Percentiles rank a stretch among this genome's conserved stretches.
Evolutionary conservation across 176 grass and related monocot genomes (phyloP).

Genomic region (Avena insularis): DNA sequence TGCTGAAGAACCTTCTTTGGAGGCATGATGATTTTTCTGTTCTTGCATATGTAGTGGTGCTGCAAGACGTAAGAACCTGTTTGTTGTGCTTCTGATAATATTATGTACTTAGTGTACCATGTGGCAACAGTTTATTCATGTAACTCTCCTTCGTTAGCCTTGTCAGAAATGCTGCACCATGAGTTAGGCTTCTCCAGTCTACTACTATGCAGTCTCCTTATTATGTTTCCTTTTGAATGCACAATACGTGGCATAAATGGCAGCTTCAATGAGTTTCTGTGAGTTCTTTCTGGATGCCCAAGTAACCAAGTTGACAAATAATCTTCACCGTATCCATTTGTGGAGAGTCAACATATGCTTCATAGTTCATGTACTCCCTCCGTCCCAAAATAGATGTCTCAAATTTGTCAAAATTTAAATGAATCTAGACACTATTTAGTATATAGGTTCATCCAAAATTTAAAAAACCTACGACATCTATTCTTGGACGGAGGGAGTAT

Average conservation of each 20-base stretch:
- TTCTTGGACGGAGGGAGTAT: too few relatives aligned
- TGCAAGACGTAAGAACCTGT: conserved; percentile 28
- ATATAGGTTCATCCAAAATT: too few relatives aligned
- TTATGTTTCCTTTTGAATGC: neutral
- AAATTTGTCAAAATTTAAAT: too few relatives aligned
- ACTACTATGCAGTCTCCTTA: neutral
- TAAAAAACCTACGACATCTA: too few relatives aligned
- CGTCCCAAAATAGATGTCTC: too few relatives aligned
- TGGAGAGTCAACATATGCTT: neutral
- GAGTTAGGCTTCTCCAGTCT: neutral
- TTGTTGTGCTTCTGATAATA: conserved; percentile 43
- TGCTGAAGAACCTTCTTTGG: conserved; percentile 30
- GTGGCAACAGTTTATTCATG: conserved; percentile 1
- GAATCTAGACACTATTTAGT: too few relatives aligned
- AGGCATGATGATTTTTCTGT: conserved; percentile 20
- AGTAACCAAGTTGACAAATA: neutral
- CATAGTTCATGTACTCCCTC: neutral
- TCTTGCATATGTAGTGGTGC: conserved; percentile 20
- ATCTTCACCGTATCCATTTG: neutral
- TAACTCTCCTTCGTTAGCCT: conserved; percentile 1
- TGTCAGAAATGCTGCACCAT: conserved; percentile 5
- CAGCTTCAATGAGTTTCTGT: neutral
- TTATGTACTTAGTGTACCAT: conserved; percentile 20
- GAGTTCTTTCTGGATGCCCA: neutral
- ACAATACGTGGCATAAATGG: neutral